A percentile compares a stretch with the other conserved stretches of the same genome.
Evolutionary conservation across 805 yeast species (phyloP).

Genomic region (Candida coquimbonensis): DNA sequence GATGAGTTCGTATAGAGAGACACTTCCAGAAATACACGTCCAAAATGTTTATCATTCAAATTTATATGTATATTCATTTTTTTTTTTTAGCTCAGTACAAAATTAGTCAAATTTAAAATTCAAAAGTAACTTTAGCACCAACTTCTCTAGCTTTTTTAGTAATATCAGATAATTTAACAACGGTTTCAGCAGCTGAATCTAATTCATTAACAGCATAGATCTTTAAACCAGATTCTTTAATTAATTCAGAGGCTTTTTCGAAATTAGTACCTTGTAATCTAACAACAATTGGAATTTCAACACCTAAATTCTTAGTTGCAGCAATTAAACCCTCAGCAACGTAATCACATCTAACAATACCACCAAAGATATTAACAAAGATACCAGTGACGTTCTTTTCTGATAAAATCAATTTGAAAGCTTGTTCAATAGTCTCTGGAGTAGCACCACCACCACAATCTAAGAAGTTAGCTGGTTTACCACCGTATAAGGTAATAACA

Average conservation of each 20-base stretch:
- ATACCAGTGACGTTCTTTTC: slow-evolving; percentile 89
- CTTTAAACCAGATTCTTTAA: slow-evolving; percentile 83
- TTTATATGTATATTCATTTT: not conserved
- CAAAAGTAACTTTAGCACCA: slow-evolving; percentile 43
- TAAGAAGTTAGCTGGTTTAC: slow-evolving; percentile 97
- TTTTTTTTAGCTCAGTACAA: not conserved
- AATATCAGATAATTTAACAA: slow-evolving; percentile 62
- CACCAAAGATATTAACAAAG: slow-evolving; percentile 98
- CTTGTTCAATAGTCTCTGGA: slow-evolving; percentile 95
- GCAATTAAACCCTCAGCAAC: slow-evolving; percentile 97
- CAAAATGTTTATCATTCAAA: too few relatives aligned
- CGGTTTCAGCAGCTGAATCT: slow-evolving; percentile 96
- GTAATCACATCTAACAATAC: slow-evolving; percentile 98
- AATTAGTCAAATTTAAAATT: slow-evolving; percentile 22
- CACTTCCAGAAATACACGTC: too few relatives aligned
- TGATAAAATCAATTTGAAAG: slow-evolving; percentile 85
- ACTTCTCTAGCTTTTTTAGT: slow-evolving; percentile 41
- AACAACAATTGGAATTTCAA: slow-evolving; percentile 91
- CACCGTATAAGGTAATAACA: slow-evolving; percentile 95
- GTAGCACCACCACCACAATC: slow-evolving; percentile 99
- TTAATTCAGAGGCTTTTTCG: slow-evolving; percentile 80
- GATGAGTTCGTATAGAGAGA: too few relatives aligned
- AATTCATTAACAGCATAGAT: slow-evolving; percentile 86
- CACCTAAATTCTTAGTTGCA: slow-evolving; percentile 86
- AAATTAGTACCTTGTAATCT: slow-evolving; percentile 98